phyloP scores from a whole-genome alignment of 805 yeast species.

The Candida dajiaensis region DNA sequence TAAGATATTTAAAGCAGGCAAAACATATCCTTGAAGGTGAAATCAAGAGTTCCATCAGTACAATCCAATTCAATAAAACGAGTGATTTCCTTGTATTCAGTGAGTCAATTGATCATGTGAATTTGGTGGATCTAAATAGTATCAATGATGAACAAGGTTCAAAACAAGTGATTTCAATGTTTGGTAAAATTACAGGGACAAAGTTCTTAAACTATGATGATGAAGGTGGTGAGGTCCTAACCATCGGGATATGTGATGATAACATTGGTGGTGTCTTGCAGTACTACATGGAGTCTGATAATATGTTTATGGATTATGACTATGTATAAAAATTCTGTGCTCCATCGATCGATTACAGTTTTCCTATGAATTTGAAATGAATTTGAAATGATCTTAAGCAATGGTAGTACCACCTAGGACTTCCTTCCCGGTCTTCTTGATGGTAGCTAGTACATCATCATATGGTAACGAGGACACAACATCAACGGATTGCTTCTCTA shows the following conservation, averaged over 20 bases:
- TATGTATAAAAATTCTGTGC: too few relatives aligned
- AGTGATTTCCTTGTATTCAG: slow-evolving; percentile 48
- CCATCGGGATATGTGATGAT: slow-evolving; percentile 50
- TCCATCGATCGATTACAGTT: too few relatives aligned
- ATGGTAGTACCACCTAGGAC: slow-evolving; percentile 60
- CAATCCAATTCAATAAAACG: slow-evolving; percentile 41
- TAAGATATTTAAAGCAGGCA: slow-evolving; percentile 26
- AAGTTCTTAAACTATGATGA: slow-evolving; percentile 37
- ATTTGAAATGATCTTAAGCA: slow-evolving; percentile 2
- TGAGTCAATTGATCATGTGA: slow-evolving; percentile 54
- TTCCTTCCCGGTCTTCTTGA: slow-evolving; percentile 87
- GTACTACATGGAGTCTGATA: slow-evolving; percentile 33
- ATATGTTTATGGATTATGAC: slow-evolving; percentile 36
- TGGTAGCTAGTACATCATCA: slow-evolving; percentile 74
- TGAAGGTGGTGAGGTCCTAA: slow-evolving; percentile 38
- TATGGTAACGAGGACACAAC: slow-evolving; percentile 63
- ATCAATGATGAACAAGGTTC: slow-evolving; percentile 4
- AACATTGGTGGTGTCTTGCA: slow-evolving; percentile 53
- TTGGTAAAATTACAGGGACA: slow-evolving; percentile 56
- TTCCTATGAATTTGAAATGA: not conserved
- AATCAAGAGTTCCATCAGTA: slow-evolving; percentile 45
- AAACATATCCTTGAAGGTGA: slow-evolving; percentile 29
- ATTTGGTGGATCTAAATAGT: slow-evolving; percentile 36
- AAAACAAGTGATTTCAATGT: slow-evolving; percentile 45
- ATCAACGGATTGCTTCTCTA: slow-evolving; percentile 77